Base-by-base conservation (phyloP, 768 basidiomycete genomes). In the Boletus rufocinnamomeus region DNA sequence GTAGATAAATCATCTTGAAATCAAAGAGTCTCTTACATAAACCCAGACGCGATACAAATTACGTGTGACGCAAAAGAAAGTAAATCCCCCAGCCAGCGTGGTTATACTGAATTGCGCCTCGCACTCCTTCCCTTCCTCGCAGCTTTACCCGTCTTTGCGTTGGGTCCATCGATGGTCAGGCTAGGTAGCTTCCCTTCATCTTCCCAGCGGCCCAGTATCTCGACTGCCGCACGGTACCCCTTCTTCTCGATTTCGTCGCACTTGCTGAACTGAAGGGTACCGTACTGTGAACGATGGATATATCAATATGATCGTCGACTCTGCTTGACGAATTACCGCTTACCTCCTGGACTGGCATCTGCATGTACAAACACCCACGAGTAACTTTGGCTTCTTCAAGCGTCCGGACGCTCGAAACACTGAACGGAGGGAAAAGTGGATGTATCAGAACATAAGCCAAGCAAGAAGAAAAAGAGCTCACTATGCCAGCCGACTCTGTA, bases 401-500 rank as follows among this genome's bases (percentile, higher is more conserved):
- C 1, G 93, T 96, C 68, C 87, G 92, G 34, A 98, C 95, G 62
- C 93, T 94, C 64, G 97, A 96, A 2, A 98, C 95, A 71, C 95
- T 98, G 56, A 8, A 37, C 50, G 35, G 3, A 32, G 17, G 4
- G 14, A 2, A 35, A 41, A 30, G 54, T 21, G 35, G 37, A 34
- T 11, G 38, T 2, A 28, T 72, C 35, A 66, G 56, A 57, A 58
- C 32, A 14, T 8, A 37, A 25, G 7, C 30, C 46, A 27, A 3
- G 47, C 25, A 6, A 54, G 50, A 17, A 9, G 10, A 25, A 48
- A 32, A 13, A 23, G 25, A 2, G 82, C 94, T 63, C 66, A 97
- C 95, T 98, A 99, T 52, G 96, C 93, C 48, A 99, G 80, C 16
- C 97, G 86, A 72, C 89, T 88, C 74, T 96, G 95, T 55, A 97